phyloP scores from a whole-genome alignment of 441 rosid genomes.

The Syzygium malaccense region DNA sequence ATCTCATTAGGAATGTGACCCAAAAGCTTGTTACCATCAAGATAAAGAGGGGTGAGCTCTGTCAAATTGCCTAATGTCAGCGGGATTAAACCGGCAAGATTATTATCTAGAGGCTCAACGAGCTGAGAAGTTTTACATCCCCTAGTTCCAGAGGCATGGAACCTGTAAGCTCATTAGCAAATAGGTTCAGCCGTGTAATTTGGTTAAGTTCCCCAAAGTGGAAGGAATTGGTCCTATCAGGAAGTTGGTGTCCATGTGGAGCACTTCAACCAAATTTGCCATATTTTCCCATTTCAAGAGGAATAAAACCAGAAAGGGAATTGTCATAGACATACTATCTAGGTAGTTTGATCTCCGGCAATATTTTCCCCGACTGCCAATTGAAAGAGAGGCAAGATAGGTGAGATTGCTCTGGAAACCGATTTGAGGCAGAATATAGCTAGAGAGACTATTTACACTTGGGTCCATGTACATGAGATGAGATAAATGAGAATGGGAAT shows the following conservation, averaged over 20 bases:
- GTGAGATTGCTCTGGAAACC: not conserved
- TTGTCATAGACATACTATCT: fast-evolving
- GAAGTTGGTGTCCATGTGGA: not conserved
- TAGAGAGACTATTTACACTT: not conserved
- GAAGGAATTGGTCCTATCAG: not conserved
- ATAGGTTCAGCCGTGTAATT: conserved; percentile 14
- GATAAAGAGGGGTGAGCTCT: not conserved
- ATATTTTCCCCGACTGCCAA: too few relatives aligned
- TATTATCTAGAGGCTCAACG: not conserved
- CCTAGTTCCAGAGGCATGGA: conserved; percentile 27
- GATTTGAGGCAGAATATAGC: not conserved
- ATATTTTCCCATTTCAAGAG: not conserved
- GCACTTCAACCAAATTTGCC: not conserved
- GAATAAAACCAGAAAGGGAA: not conserved
- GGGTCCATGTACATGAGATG: too few relatives aligned
- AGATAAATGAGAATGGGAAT: too few relatives aligned
- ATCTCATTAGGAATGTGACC: not conserved
- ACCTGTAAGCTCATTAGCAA: conserved; percentile 12
- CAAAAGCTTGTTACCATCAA: not conserved
- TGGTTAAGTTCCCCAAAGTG: conserved; percentile 9
- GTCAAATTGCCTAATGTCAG: not conserved
- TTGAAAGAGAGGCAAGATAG: not conserved
- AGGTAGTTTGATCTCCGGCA: not conserved
- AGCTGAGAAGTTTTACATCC: not conserved
- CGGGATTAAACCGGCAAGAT: conserved; percentile 1